A percentile compares a stretch with the other conserved stretches of the same genome.
Evolutionary conservation across 31 red algal genomes (phyloP).

Genomic region (Odonthalia washingtoniensis): DNA sequence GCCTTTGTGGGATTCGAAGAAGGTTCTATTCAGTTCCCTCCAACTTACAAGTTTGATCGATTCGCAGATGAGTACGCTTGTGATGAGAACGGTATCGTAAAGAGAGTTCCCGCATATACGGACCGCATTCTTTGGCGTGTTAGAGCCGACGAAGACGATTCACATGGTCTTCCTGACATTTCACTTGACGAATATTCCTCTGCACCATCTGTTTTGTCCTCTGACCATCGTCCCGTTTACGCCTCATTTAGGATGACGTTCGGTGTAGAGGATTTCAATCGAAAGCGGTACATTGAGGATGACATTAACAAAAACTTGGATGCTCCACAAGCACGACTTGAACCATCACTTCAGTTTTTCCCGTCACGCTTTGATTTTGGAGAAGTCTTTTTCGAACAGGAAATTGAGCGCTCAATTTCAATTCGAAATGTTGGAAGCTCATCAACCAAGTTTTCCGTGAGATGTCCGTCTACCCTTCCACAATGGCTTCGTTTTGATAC

Average conservation of each 20-base stretch:
- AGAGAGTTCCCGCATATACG: conserved; percentile 88
- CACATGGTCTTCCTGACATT: conserved; percentile 8
- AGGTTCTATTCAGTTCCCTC: conserved; percentile 80
- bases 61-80: conserved; percentile 76
- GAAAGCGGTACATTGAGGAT: conserved; percentile 41
- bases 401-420: conserved; percentile 8
- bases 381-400: conserved; percentile 47
- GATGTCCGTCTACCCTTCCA: conserved; percentile 7
- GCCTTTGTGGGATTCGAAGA: conserved; percentile 87
- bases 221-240: conserved; percentile 94
- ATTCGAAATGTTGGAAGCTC: conserved; percentile 45
- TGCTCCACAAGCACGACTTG: conserved; percentile 55
- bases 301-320: conserved; percentile 63
- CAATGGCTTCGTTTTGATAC: conserved; percentile 54
- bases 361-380: conserved; percentile 63
- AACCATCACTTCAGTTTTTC: conserved; percentile 54
- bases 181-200: background rate
- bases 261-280: conserved; percentile 51
- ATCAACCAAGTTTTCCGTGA: background rate
- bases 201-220: conserved; percentile 36
- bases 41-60: conserved; percentile 92
- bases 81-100: conserved; percentile 71
- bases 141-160: conserved; percentile 31
- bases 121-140: conserved; percentile 90
- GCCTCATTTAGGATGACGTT: conserved; percentile 79